A percentile compares a stretch with the other conserved stretches of the same genome.
phyloP scores from a whole-genome alignment of 495 filamentous ascomycete genomes.

The Tuber magnatum region DNA sequence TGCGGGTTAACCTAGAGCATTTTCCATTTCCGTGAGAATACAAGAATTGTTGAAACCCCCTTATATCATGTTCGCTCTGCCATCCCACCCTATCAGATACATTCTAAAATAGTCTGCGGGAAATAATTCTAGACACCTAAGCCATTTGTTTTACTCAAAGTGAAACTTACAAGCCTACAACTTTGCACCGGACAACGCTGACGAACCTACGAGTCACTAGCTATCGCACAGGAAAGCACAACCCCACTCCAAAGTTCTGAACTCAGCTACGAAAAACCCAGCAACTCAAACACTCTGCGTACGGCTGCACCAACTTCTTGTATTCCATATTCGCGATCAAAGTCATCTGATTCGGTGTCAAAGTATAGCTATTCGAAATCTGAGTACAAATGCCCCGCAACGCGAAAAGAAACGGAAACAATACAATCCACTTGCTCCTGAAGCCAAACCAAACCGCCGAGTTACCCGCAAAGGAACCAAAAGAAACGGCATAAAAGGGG shows the following conservation, averaged over 20 bases:
- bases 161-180: neutral
- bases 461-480: neutral
- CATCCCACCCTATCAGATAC: too few species aligned
- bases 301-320: neutral
- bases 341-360: neutral
- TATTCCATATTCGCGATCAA: neutral
- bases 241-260: neutral
- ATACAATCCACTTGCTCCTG: neutral
- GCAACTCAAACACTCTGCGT: neutral
- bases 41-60: too few species aligned
- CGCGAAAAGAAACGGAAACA: neutral
- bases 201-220: neutral
- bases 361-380: neutral
- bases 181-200: neutral
- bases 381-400: neutral
- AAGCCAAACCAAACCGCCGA: conserved; percentile 1
- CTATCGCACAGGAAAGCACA: neutral
- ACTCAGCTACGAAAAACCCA: neutral
- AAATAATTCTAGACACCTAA: neutral
- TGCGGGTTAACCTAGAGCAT: too few species aligned
- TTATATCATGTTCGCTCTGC: too few species aligned
- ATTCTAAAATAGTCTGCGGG: neutral
- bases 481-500: neutral
- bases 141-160: neutral
- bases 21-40: too few species aligned